A percentile compares a stretch with the other conserved stretches of the same genome.
phyloP scores from a whole-genome alignment of 2,329 filamentous ascomycete genomes.

The Trichoderma lentiforme region DNA sequence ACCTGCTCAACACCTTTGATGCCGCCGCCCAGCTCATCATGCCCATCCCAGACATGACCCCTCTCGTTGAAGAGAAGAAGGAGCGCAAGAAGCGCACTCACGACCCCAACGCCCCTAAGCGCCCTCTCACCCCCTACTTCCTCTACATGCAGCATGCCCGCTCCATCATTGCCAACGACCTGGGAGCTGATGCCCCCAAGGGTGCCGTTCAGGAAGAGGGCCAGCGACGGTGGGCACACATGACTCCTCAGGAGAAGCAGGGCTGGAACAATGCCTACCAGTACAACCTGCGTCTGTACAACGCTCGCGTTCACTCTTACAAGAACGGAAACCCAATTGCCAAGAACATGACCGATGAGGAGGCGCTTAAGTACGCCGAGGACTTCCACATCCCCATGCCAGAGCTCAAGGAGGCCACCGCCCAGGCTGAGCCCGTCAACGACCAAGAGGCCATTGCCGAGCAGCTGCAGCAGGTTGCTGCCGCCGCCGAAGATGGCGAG shows the following conservation, averaged over 20 bases:
- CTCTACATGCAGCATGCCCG: slow-evolving; percentile 89
- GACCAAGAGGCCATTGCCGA: slow-evolving; percentile 58
- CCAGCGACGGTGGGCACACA: slow-evolving; percentile 78
- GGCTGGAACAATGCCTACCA: slow-evolving; percentile 66
- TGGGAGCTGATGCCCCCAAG: slow-evolving; percentile 72
- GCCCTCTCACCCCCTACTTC: slow-evolving; percentile 91
- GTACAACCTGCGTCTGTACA: slow-evolving; percentile 64
- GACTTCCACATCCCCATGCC: slow-evolving; percentile 54
- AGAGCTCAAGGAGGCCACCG: slow-evolving; percentile 42
- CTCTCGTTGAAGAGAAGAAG: slow-evolving; percentile 67
- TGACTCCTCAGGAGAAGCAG: slow-evolving; percentile 70
- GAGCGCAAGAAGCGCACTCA: slow-evolving; percentile 84
- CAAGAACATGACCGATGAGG: slow-evolving; percentile 59
- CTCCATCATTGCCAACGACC: slow-evolving; percentile 73
- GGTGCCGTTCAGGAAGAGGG: slow-evolving; percentile 86
- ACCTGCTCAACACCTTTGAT: slow-evolving; percentile 50
- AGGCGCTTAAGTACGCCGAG: slow-evolving; percentile 60
- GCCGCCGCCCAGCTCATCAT: slow-evolving; percentile 46
- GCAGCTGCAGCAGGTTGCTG: slow-evolving; percentile 49
- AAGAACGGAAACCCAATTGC: slow-evolving; percentile 57
- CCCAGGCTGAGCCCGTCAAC: slow-evolving; percentile 34
- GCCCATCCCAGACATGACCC: slow-evolving; percentile 38
- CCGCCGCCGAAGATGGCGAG: slow-evolving; percentile 37
- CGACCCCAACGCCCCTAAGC: slow-evolving; percentile 93
- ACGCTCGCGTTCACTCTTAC: slow-evolving; percentile 63